Conservation (phyloP, 768 basidiomycete species). For the Boletus reticuloceps region DNA sequence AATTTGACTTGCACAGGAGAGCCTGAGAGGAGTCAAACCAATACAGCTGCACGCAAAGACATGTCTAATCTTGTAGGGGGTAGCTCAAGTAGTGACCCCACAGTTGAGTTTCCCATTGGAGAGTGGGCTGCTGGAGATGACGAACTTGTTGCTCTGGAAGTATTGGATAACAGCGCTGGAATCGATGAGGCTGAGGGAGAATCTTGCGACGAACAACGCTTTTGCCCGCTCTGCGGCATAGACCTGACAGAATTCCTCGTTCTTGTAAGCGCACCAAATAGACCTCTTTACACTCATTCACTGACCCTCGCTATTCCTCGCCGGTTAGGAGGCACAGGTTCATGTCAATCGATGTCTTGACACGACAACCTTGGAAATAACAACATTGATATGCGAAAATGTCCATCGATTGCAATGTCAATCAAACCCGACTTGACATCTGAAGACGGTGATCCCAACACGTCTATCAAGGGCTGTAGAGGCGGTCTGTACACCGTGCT, state of each 20-base stretch:
- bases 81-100: not conserved
- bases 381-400: not conserved
- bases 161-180: conserved; percentile 19
- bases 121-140: conserved; percentile 79
- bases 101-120: conserved; percentile 33
- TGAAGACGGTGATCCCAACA: not conserved
- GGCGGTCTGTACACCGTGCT: conserved; percentile 70
- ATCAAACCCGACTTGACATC: not conserved
- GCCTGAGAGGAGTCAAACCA: not conserved
- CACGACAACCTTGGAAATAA: conserved; percentile 12
- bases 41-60: not conserved
- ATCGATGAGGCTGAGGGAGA: conserved; percentile 25
- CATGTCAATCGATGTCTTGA: conserved; percentile 64
- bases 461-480: not conserved
- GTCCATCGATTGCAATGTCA: not conserved
- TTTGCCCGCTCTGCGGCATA: conserved; percentile 28
- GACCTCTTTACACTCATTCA: conserved; percentile 1
- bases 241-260: conserved; percentile 5
- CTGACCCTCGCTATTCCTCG: conserved; percentile 3
- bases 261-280: conserved; percentile 27
- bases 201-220: not conserved
- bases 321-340: conserved; percentile 42
- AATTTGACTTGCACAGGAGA: conserved; percentile 3
- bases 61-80: not conserved
- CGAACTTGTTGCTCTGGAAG: conserved; percentile 43